Evolutionary conservation across 345 rosid genomes (phyloP).

Genomic region (Populus pruinosa): DNA sequence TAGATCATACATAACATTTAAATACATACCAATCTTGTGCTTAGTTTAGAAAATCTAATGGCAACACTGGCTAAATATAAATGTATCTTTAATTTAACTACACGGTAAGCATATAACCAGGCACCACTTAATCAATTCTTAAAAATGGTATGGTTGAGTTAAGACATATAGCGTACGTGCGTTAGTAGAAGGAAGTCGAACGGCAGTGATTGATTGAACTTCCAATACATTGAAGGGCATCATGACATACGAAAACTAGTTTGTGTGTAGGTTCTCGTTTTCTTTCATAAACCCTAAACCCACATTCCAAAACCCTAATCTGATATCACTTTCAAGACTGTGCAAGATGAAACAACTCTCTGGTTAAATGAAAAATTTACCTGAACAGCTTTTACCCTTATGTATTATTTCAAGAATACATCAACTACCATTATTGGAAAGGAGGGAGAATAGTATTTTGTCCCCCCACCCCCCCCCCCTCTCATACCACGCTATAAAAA

Average conservation of each 20-base stretch:
- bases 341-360: neutral
- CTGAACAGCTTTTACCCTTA: slow-evolving; percentile 3
- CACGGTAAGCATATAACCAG: neutral
- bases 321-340: neutral
- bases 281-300: slow-evolving; percentile 34
- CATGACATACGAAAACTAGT: neutral
- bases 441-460: neutral
- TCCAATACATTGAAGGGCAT: neutral
- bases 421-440: slow-evolving; percentile 19
- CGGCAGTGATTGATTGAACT: neutral
- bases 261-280: neutral
- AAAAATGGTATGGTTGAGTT: neutral
- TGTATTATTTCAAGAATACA: slow-evolving; percentile 1
- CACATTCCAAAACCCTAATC: slow-evolving; percentile 38
- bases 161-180: neutral
- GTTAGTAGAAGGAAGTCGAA: neutral
- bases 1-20: neutral
- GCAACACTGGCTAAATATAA: neutral
- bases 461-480: slow-evolving; percentile 15
- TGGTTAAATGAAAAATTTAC: slow-evolving; percentile 3
- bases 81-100: neutral
- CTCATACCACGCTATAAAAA: slow-evolving; percentile 30
- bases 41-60: neutral
- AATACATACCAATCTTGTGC: neutral
- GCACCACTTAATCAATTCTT: neutral